A percentile compares a stretch with the other conserved stretches of the same genome.
Conservation (phyloP, 352 stramenopile genomes). For the Albugo candida region DNA sequence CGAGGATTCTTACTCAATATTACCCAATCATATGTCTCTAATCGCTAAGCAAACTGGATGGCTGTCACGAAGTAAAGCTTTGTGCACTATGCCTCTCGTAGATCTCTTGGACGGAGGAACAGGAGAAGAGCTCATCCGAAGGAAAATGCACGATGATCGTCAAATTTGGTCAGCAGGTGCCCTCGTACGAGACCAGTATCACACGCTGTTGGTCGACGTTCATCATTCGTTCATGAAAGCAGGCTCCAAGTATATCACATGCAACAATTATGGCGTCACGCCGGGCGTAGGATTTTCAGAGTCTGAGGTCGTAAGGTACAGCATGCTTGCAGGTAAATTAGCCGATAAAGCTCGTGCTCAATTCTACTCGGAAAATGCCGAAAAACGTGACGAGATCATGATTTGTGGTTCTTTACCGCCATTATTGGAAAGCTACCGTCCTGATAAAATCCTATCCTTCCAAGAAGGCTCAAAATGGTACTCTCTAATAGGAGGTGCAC, state of each 20-base stretch:
- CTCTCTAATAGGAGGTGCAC: slow-evolving; percentile 28
- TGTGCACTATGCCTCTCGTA: too few species aligned
- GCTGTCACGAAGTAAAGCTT: too few species aligned
- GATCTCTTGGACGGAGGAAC: slow-evolving; percentile 75
- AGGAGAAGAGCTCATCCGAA: slow-evolving; percentile 78
- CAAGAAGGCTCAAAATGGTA: slow-evolving; percentile 59
- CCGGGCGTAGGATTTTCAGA: slow-evolving; percentile 68
- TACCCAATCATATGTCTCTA: too few species aligned
- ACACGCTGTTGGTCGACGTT: slow-evolving; percentile 49
- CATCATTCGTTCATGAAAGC: slow-evolving; percentile 67
- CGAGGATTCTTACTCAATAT: too few species aligned
- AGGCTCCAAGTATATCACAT: slow-evolving; percentile 67
- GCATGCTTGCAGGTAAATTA: slow-evolving; percentile 28
- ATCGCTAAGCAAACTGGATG: too few species aligned
- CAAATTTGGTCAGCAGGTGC: slow-evolving; percentile 78
- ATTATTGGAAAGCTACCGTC: slow-evolving; percentile 73
- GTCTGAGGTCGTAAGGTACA: slow-evolving; percentile 35
- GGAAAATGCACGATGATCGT: slow-evolving; percentile 68
- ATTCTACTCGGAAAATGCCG: neutral
- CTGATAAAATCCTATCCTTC: slow-evolving; percentile 53
- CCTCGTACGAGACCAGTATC: slow-evolving; percentile 47
- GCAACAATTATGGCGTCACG: slow-evolving; percentile 83
- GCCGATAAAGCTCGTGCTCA: slow-evolving; percentile 18
- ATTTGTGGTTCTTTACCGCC: slow-evolving; percentile 76
- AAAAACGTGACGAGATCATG: neutral